These are phyloP conservation scores for Gossypium stocksii DNA, from an alignment of 345 rosid species.

Conservation along the genomic window DNA sequence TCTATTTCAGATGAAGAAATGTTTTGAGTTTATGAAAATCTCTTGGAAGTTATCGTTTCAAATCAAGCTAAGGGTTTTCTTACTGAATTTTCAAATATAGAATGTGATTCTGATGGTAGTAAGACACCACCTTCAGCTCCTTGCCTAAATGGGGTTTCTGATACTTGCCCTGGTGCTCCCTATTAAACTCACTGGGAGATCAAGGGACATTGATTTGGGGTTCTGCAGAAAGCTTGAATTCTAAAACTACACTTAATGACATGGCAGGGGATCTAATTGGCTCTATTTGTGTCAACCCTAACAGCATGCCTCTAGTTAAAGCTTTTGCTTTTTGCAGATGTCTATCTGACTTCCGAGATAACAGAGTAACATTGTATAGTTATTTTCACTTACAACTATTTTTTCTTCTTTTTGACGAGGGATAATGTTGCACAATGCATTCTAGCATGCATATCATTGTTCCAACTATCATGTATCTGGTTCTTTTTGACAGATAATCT, in stretches of 20 bases:
- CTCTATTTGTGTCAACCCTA: too few species aligned
- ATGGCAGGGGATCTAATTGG: not conserved
- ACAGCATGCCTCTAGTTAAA: too few species aligned
- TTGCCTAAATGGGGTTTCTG: slow-evolving; percentile 34
- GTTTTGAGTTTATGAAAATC: slow-evolving; percentile 47
- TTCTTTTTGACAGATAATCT: too few species aligned
- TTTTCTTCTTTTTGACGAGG: too few species aligned
- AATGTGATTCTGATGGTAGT: slow-evolving; percentile 32
- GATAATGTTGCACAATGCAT: too few species aligned
- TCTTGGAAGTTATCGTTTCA: slow-evolving; percentile 43
- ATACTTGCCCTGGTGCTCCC: slow-evolving; percentile 66
- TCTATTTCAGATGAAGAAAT: slow-evolving; percentile 44
- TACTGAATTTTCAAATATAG: slow-evolving; percentile 21
- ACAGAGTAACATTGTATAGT: too few species aligned
- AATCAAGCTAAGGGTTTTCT: slow-evolving; percentile 36
- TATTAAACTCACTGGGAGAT: slow-evolving; percentile 32
- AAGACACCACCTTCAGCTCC: slow-evolving; percentile 40
- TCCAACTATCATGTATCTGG: too few species aligned
- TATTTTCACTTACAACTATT: too few species aligned
- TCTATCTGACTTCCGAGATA: too few species aligned
- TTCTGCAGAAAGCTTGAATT: slow-evolving; percentile 57
- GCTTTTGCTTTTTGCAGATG: too few species aligned
- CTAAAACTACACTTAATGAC: slow-evolving; percentile 22
- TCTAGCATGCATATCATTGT: too few species aligned
- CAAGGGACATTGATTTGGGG: slow-evolving; percentile 41